These are phyloP conservation scores for Boletellus deceptivus DNA, from an alignment of 1,284 basidiomycete genomes.

Conservation along the genomic window DNA sequence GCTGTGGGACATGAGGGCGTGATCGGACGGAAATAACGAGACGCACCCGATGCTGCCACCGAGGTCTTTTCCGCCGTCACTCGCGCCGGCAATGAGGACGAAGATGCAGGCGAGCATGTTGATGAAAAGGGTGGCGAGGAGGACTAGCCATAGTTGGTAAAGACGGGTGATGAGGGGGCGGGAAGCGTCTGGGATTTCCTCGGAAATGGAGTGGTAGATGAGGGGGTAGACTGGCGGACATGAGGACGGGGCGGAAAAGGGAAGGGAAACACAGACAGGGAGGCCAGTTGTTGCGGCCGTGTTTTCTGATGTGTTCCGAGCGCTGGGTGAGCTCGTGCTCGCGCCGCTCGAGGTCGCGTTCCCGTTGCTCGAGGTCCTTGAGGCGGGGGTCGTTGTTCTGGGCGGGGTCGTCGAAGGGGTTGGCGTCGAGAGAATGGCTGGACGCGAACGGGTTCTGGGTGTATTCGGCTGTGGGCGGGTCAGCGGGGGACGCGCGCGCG, in stretches of 20 bases:
- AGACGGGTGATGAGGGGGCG: conserved; percentile 80
- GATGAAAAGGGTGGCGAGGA: conserved; percentile 74
- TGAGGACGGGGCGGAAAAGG: conserved; percentile 19
- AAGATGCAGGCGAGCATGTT: conserved; percentile 93
- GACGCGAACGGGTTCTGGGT: conserved; percentile 79
- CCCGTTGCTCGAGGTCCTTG: conserved; percentile 69
- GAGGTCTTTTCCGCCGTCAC: conserved; percentile 78
- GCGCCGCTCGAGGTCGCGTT: conserved; percentile 76
- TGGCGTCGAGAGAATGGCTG: conserved; percentile 76
- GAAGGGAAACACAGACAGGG: conserved; percentile 54
- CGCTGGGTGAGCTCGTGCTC: conserved; percentile 69
- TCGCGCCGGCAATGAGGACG: conserved; percentile 74
- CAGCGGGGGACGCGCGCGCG: background rate
- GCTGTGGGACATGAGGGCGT: conserved; percentile 41
- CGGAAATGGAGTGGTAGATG: conserved; percentile 88
- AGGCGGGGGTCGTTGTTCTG: conserved; percentile 39
- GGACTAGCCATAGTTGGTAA: conserved; percentile 86
- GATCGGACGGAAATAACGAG: conserved; percentile 27
- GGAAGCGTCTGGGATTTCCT: conserved; percentile 85
- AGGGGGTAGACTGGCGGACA: conserved; percentile 78
- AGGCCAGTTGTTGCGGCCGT: conserved; percentile 90
- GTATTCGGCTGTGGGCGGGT: conserved; percentile 36
- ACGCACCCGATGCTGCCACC: conserved; percentile 77
- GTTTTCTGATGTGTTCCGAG: conserved; percentile 70
- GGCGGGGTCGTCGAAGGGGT: conserved; percentile 79